These are phyloP conservation scores for Saturnispora sanitii DNA, from an alignment of 805 yeast genomes.

Conservation along the genomic window DNA sequence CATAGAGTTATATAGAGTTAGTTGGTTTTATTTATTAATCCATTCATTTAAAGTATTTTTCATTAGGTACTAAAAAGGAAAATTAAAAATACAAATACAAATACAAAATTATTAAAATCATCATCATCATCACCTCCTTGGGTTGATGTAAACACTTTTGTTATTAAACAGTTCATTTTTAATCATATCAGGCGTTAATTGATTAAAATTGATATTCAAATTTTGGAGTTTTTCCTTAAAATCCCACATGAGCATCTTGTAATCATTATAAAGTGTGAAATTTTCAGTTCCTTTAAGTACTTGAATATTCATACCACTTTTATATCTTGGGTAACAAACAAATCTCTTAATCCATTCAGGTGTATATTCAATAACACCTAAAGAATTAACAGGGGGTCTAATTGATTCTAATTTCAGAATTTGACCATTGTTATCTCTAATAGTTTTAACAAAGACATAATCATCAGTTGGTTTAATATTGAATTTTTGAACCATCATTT, in stretches of 20 bases:
- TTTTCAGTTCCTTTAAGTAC: conserved; percentile 14
- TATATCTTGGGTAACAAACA: conserved; percentile 36
- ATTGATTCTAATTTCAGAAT: conserved; percentile 30
- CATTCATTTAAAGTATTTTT: not conserved
- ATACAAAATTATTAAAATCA: not conserved
- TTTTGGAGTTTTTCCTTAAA: conserved; percentile 14
- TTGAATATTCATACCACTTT: conserved; percentile 35
- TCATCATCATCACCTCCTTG: not conserved
- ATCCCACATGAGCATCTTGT: conserved; percentile 24
- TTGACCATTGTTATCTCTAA: conserved; percentile 31
- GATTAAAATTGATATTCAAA: not conserved
- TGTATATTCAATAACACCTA: conserved; percentile 14
- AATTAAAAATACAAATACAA: not conserved
- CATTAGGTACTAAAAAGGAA: not conserved
- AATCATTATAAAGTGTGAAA: conserved; percentile 24
- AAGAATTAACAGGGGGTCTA: conserved; percentile 13
- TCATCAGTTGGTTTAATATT: conserved; percentile 7
- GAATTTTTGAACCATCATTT: conserved; percentile 13
- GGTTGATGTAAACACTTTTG: not conserved
- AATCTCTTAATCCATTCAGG: conserved; percentile 31
- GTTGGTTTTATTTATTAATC: not conserved
- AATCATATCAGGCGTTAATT: not conserved
- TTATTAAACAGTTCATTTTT: not conserved
- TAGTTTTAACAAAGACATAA: conserved; percentile 30
- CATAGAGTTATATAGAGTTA: not conserved